Evolutionary conservation across 768 basidiomycete species (phyloP), one percentile per base, ranked within the genome.

Genomic region (Calvatia gigantea): DNA sequence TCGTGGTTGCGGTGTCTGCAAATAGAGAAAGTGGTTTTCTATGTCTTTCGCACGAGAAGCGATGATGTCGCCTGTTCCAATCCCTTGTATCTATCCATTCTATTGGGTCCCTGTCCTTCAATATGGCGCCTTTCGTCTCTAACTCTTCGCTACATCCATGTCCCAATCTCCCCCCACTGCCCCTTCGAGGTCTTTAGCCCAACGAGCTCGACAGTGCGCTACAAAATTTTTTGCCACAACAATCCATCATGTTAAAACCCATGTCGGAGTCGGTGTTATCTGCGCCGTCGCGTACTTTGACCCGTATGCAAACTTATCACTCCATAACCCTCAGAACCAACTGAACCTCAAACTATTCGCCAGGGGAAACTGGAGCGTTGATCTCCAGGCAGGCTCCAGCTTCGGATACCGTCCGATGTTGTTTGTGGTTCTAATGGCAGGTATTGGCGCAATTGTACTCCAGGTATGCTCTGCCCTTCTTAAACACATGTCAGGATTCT

Each of bases 361-460:
- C 51, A 83, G 82, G 32, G 87, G 89, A 25, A 91, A 91, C 62
- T 89, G 89, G 89, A 79, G 84, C 21, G 88, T 89, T 17, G 88
- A 91, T 69, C 75, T 91, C 9, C 83, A 87, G 67, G 89, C 88
- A 4, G 89, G 89, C 4, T 84, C 86, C n/a, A 53, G 41, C 25
- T 53, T 53, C 29, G 51, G 51, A 23, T 53, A 53, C 68, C 79
- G 80, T 54, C 74, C 88, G 2, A 76, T 91, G 52, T 86, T 89
- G 62, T 75, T 85, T 45, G 80, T 91, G 43, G 74, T 91, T 4
- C 64, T 91, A 35, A 61, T 70, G 59, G 70, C 89, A 8, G 87
- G 87, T 12, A 51, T 89, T 2, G 78, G 85, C 44, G 88, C 86
- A 8, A 83, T 86, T 9, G 74, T 87, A 42, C 74, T 88, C 15